These are phyloP conservation scores for Curvularia lunata DNA, from an alignment of 2,329 filamentous ascomycete species.

Conservation along the genomic window DNA sequence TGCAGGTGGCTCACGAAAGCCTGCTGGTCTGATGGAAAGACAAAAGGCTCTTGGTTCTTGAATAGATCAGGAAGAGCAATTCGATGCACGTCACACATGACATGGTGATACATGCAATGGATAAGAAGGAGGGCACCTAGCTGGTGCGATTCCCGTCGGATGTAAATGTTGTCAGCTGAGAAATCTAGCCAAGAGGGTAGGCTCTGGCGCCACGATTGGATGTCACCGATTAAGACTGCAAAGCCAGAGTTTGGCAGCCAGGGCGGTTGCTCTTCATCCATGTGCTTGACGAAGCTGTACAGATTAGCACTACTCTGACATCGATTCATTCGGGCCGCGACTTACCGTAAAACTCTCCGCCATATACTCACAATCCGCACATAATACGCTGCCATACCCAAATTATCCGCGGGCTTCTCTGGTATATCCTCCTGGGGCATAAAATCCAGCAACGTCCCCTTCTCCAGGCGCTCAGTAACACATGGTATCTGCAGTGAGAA, in stretches of 20 bases:
- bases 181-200: conserved; percentile 42
- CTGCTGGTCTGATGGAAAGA: conserved; percentile 35
- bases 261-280: conserved; percentile 41
- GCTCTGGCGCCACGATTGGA: conserved; percentile 38
- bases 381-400: conserved; percentile 43
- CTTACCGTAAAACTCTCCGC: conserved; percentile 39
- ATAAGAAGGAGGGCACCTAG: conserved; percentile 42
- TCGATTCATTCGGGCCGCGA: neutral
- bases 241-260: conserved; percentile 41
- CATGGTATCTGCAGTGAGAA: conserved; percentile 42
- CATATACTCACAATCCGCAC: conserved; percentile 44
- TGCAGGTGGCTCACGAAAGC: conserved; percentile 36
- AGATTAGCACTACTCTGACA: neutral
- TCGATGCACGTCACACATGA: conserved; percentile 41
- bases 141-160: conserved; percentile 42
- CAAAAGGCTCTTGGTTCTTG: conserved; percentile 39
- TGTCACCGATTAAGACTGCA: conserved; percentile 31
- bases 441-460: conserved; percentile 35
- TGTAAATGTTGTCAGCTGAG: conserved; percentile 45
- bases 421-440: conserved; percentile 33
- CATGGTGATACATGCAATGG: conserved; percentile 46
- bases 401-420: conserved; percentile 38
- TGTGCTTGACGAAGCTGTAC: conserved; percentile 38
- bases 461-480: conserved; percentile 37
- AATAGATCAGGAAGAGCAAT: conserved; percentile 42